Evolutionary conservation across 1,139 yeast species (phyloP).

Genomic region (Arxiozyma telluris): DNA sequence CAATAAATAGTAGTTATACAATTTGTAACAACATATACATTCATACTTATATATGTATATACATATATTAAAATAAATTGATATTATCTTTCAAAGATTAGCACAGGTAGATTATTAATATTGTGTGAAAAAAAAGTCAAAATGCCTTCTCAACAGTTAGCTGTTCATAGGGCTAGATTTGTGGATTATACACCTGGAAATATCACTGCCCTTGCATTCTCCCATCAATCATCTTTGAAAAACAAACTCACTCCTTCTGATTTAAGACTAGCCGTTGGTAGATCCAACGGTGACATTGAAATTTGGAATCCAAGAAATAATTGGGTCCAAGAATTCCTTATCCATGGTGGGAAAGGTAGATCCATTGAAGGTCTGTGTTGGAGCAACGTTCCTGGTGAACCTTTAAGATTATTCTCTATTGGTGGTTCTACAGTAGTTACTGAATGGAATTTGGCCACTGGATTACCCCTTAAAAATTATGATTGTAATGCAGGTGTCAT

Average conservation of each 20-base stretch:
- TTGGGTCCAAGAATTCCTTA: slow-evolving; percentile 51
- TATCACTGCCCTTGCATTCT: slow-evolving; percentile 75
- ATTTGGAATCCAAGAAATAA: slow-evolving; percentile 81
- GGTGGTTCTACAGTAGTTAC: slow-evolving; percentile 90
- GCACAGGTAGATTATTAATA: too few relatives aligned
- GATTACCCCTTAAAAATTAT: slow-evolving; percentile 63
- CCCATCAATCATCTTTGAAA: slow-evolving; percentile 46
- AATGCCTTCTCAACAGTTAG: slow-evolving; percentile 5
- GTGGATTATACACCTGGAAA: slow-evolving; percentile 84
- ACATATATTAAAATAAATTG: too few relatives aligned
- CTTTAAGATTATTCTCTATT: slow-evolving; percentile 73
- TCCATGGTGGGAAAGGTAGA: slow-evolving; percentile 74
- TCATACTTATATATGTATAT: background rate
- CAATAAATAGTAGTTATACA: too few relatives aligned
- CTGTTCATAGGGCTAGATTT: slow-evolving; percentile 80
- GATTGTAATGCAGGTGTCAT: slow-evolving; percentile 92
- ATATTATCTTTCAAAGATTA: too few relatives aligned
- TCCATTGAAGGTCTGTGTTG: slow-evolving; percentile 87
- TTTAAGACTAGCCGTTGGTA: slow-evolving; percentile 79
- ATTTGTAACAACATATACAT: background rate
- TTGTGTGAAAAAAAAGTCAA: background rate
- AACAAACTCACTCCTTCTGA: slow-evolving; percentile 46
- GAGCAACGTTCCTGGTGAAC: slow-evolving; percentile 43
- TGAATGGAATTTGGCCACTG: slow-evolving; percentile 81
- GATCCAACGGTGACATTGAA: slow-evolving; percentile 92